A percentile compares a stretch with the other conserved stretches of the same genome.
Evolutionary conservation across 306 rosid species (phyloP).

Genomic region (Calophaca sinica): DNA sequence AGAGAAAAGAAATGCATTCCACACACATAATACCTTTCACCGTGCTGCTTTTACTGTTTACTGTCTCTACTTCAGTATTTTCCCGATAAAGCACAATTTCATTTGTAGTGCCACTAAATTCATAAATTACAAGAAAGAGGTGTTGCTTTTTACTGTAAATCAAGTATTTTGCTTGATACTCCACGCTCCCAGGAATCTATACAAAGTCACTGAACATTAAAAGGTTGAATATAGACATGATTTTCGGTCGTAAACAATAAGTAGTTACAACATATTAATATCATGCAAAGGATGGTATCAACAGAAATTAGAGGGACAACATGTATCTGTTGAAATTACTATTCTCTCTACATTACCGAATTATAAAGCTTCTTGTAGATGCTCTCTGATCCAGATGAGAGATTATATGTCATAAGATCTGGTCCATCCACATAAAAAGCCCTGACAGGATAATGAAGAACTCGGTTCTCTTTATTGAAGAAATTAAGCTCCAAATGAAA

Average conservation of each 20-base stretch:
- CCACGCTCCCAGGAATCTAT: slow-evolving; percentile 89
- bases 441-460: slow-evolving; percentile 96
- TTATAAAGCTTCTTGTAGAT: slow-evolving; percentile 87
- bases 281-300: slow-evolving; percentile 30
- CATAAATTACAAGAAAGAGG: slow-evolving; percentile 84
- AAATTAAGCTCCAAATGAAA: slow-evolving; percentile 95
- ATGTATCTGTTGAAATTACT: slow-evolving; percentile 35
- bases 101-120: slow-evolving; percentile 76
- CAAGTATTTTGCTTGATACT: slow-evolving; percentile 77
- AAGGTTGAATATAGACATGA: slow-evolving; percentile 37
- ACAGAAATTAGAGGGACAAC: slow-evolving; percentile 39
- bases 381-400: slow-evolving; percentile 76
- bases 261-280: slow-evolving; percentile 27
- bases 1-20: slow-evolving; percentile 43
- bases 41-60: slow-evolving; percentile 77
- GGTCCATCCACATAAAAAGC: slow-evolving; percentile 88
- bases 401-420: slow-evolving; percentile 82
- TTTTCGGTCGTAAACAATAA: slow-evolving; percentile 29
- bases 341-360: slow-evolving; percentile 67
- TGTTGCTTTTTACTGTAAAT: slow-evolving; percentile 80
- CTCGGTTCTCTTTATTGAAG: slow-evolving; percentile 92
- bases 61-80: slow-evolving; percentile 65
- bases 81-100: slow-evolving; percentile 90
- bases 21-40: slow-evolving; percentile 68
- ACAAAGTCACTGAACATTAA: slow-evolving; percentile 48